Conservation (phyloP, 2,329 filamentous ascomycete genomes). For the Colletotrichum tropicicola region DNA sequence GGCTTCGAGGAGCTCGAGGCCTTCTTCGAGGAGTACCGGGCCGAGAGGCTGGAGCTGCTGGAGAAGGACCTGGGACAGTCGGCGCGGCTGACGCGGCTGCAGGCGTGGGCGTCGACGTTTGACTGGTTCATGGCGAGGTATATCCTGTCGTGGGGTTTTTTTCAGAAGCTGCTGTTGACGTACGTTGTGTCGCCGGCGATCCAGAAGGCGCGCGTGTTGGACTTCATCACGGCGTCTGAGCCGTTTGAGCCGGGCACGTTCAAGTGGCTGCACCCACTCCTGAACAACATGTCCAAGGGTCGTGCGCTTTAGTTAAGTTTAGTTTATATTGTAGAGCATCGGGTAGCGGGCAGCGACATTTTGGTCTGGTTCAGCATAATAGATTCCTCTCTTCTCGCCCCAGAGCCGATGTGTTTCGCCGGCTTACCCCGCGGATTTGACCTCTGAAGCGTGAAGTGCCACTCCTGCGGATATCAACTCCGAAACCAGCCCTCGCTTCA, state of each 20-base stretch:
- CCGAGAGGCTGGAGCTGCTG: slow-evolving; percentile 26
- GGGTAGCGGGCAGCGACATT: neutral
- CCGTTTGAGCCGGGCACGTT: slow-evolving; percentile 28
- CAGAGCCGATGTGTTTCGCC: too few species aligned
- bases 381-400: too few species aligned
- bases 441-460: too few species aligned
- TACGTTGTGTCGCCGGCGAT: slow-evolving; percentile 25
- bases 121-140: slow-evolving; percentile 36
- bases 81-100: slow-evolving; percentile 33
- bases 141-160: slow-evolving; percentile 23
- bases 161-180: slow-evolving; percentile 10
- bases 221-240: slow-evolving; percentile 32
- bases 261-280: slow-evolving; percentile 14
- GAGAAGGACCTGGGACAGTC: slow-evolving; percentile 30
- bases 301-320: neutral
- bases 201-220: slow-evolving; percentile 30
- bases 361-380: too few species aligned
- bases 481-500: too few species aligned
- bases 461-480: too few species aligned
- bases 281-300: neutral
- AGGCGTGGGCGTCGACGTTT: slow-evolving; percentile 36
- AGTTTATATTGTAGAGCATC: neutral
- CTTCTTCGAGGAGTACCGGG: slow-evolving; percentile 33
- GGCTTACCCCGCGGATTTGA: too few species aligned
- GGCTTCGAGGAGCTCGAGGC: slow-evolving; percentile 6